Base-by-base conservation (phyloP, 1,139 yeast genomes). In the Candida tunisiensis region DNA sequence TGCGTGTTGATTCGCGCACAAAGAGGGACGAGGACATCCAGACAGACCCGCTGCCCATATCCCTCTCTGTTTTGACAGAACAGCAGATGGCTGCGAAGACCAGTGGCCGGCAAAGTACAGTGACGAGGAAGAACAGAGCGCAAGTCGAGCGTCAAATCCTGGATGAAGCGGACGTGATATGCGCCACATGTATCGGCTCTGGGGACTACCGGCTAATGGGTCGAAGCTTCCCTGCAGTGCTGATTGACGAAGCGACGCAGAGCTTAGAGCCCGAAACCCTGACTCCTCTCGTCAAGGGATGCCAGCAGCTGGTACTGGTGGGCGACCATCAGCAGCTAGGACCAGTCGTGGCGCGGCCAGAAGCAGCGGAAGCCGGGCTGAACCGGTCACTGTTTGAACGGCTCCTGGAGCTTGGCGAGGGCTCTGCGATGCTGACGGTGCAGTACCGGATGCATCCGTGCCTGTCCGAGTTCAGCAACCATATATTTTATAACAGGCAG, bases 261-360 rank as follows among this genome's bases (percentile, higher is more conserved):
- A 91, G 94, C 1, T 69, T 88, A 2, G 96, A 85, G 49, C 94
- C 95, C 0, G 94, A 82, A 49, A 69, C 78, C 41, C 60, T 85
- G 42, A 80, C 85, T 35, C 94, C 96, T 6, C 69, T 83, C 25
- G 85, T 77, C 2, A 77, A 74, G 40, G 93, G 94, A 17, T 82
- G 93, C 30, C 77, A 77, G 45, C 94, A 83, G 46, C 83, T 82
- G 3, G 69, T 83, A 26, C 57, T 85, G 16, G 94, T 85, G 27
- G 96, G 96, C 42, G 96, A 85, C 48, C 95, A 85, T 50, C 91
- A 80, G 54, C 96, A 85, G 55, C 58, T 83, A 40, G 95, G 95
- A 3, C 95, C 95, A 0, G 92, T 82, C 15, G 75, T 83, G 28
- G 54, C 80, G 35, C 82, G 79, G 42, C 68, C 70, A 41, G 65